These are phyloP conservation scores for Aspergillus cristatus DNA, from an alignment of 495 filamentous ascomycete species.

Conservation along the genomic window DNA sequence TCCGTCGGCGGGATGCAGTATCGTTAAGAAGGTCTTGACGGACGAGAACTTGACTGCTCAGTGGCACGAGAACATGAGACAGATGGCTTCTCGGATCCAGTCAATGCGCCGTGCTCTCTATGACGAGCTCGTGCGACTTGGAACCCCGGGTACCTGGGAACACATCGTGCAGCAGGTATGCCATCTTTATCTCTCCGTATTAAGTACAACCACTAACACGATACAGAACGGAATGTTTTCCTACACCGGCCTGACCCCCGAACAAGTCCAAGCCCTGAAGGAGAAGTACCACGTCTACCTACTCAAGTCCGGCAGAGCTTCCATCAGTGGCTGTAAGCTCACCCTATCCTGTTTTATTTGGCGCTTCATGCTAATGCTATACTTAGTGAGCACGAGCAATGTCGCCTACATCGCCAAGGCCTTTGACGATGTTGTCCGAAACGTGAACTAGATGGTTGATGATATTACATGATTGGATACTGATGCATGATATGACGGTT, in stretches of 20 bases:
- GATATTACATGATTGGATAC: no score
- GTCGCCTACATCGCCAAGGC: slow-evolving; percentile 40
- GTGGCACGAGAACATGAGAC: slow-evolving; percentile 40
- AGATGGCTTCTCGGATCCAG: slow-evolving; percentile 45
- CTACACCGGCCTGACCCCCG: slow-evolving; percentile 37
- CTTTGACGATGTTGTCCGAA: slow-evolving; percentile 38
- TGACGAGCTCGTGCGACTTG: slow-evolving; percentile 29
- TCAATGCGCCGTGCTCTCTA: slow-evolving; percentile 38
- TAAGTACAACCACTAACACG: slow-evolving; percentile 5
- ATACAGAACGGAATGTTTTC: slow-evolving; percentile 46
- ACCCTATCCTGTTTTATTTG: no score
- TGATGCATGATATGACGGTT: no score
- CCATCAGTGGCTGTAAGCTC: slow-evolving; percentile 42
- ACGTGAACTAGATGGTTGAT: slow-evolving; percentile 24
- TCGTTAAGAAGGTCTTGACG: slow-evolving; percentile 41
- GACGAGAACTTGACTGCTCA: slow-evolving; percentile 29
- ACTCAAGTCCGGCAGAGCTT: slow-evolving; percentile 38
- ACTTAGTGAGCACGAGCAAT: slow-evolving; percentile 44
- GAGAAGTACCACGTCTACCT: slow-evolving; percentile 43
- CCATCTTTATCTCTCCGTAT: neutral
- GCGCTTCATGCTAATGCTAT: neutral
- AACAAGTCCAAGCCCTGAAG: slow-evolving; percentile 36
- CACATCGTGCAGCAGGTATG: slow-evolving; percentile 40
- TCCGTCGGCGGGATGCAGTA: slow-evolving; percentile 38
- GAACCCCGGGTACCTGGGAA: slow-evolving; percentile 42